Evolutionary conservation across 1,284 basidiomycete species (phyloP), one percentile per base, ranked within the genome.

Genomic region (Heterobasidion occidentale): DNA sequence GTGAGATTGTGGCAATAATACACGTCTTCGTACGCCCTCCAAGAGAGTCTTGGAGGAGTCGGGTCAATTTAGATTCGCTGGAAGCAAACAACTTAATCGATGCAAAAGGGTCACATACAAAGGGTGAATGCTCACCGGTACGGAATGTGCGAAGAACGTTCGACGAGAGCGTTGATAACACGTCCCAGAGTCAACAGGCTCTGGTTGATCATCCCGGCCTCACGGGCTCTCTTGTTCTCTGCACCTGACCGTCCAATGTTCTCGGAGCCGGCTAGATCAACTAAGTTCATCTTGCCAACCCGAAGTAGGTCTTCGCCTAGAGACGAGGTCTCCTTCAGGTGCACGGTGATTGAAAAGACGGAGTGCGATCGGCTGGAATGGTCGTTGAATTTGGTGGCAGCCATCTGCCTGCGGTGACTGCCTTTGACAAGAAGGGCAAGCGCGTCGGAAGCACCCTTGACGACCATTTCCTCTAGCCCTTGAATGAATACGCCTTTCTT

Each of bases 171-270:
- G 63, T 96, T 98, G 68, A 99, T 99, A 50, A 99, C 97, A 47
- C 97, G 79, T 1, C 97, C 97, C 12, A 99, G 85, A 19, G 97
- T 98, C 7, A 99, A 77, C 44, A 99, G 77, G 68, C 93, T 97
- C 72, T 98, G 94, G 68, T 99, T 99, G 72, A 99, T 99, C 90
- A 97, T 97, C 8, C 97, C 97, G 1, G 97, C 97, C 68, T 99
- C 97, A 62, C 94, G 79, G 2, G 96, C 97, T 56, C 95, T 80
- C 69, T 93, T 94, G 68, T 98, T 92, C 70, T 95, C 93, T 1
- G 97, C 97, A 7, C 97, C 97, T 0, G 92, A 94, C 15, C 96
- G 81, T 9, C 94, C 96, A 63, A 99, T 96, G 65, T 98, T 98
- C 72, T 99, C 97, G 4, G 93, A 96, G 7, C 97, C 97, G 44